phyloP scores from a whole-genome alignment of 2,329 filamentous ascomycete genomes.

The Cylindrodendrum hubeiense region DNA sequence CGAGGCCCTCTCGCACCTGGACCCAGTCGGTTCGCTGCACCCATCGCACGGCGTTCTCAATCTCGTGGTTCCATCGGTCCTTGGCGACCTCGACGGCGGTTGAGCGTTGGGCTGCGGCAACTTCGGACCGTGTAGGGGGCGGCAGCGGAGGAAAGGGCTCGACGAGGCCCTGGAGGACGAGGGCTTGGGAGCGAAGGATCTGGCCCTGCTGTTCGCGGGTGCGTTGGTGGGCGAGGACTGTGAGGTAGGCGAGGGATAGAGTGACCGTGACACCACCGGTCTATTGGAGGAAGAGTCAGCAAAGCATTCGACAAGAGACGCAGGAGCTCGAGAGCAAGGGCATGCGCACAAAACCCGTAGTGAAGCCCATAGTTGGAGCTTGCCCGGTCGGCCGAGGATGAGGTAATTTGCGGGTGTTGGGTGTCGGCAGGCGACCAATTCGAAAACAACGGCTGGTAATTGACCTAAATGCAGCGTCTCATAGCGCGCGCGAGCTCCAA shows the following conservation, averaged over 20 bases:
- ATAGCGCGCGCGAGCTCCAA: slow-evolving; percentile 49
- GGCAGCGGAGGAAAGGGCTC: slow-evolving; percentile 61
- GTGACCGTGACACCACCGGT: slow-evolving; percentile 82
- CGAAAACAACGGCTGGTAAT: slow-evolving; percentile 28
- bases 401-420: slow-evolving; percentile 45
- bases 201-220: slow-evolving; percentile 72
- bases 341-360: slow-evolving; percentile 76
- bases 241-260: slow-evolving; percentile 78
- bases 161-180: slow-evolving; percentile 65
- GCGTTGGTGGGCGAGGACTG: slow-evolving; percentile 76
- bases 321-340: neutral
- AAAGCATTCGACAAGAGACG: slow-evolving; percentile 12
- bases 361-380: slow-evolving; percentile 74
- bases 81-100: slow-evolving; percentile 76
- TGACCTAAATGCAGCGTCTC: slow-evolving; percentile 45
- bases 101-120: slow-evolving; percentile 64
- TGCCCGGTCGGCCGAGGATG: slow-evolving; percentile 41
- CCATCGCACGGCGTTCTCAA: slow-evolving; percentile 75
- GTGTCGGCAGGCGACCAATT: slow-evolving; percentile 37
- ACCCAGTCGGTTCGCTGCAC: slow-evolving; percentile 76
- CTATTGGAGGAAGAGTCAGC: slow-evolving; percentile 54
- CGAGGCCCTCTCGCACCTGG: slow-evolving; percentile 69
- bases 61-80: slow-evolving; percentile 82
- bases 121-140: slow-evolving; percentile 63
- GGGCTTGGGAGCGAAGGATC: slow-evolving; percentile 68